Evolutionary conservation across 352 stramenopile species (phyloP).

Genomic region (Globisporangium spinosum): DNA sequence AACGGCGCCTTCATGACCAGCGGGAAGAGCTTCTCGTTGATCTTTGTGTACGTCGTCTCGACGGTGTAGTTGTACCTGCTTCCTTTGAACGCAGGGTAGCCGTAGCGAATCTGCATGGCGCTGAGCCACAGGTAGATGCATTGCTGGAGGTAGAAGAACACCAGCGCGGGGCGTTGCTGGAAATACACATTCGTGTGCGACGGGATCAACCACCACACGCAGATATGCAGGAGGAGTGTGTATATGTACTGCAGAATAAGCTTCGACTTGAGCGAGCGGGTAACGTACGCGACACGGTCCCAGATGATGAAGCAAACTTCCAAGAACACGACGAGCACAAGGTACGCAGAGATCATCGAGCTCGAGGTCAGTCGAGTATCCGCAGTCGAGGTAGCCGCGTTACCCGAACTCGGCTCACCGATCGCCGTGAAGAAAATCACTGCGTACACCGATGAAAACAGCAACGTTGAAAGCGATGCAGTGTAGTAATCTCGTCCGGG

Average conservation of each 20-base stretch:
- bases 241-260: slow-evolving; percentile 78
- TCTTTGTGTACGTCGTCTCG: slow-evolving; percentile 39
- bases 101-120: slow-evolving; percentile 81
- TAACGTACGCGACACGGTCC: slow-evolving; percentile 83
- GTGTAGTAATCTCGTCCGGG: slow-evolving; percentile 77
- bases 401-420: slow-evolving; percentile 48
- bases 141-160: slow-evolving; percentile 81
- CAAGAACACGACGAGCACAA: slow-evolving; percentile 80
- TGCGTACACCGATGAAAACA: slow-evolving; percentile 66
- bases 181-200: slow-evolving; percentile 79
- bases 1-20: slow-evolving; percentile 81
- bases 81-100: slow-evolving; percentile 80
- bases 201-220: slow-evolving; percentile 74
- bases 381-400: slow-evolving; percentile 32
- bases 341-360: slow-evolving; percentile 82
- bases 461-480: slow-evolving; percentile 51
- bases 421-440: slow-evolving; percentile 77
- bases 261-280: slow-evolving; percentile 67
- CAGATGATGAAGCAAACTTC: slow-evolving; percentile 82
- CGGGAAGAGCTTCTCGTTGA: slow-evolving; percentile 63
- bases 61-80: slow-evolving; percentile 75
- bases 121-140: slow-evolving; percentile 75
- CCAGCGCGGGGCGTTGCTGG: slow-evolving; percentile 57
- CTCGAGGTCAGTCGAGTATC: slow-evolving; percentile 56
- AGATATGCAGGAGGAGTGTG: slow-evolving; percentile 62